Evolutionary conservation across 805 yeast genomes (phyloP), one percentile per base, ranked within the genome.

Genomic region (Wickerhamiella occidentalis): DNA sequence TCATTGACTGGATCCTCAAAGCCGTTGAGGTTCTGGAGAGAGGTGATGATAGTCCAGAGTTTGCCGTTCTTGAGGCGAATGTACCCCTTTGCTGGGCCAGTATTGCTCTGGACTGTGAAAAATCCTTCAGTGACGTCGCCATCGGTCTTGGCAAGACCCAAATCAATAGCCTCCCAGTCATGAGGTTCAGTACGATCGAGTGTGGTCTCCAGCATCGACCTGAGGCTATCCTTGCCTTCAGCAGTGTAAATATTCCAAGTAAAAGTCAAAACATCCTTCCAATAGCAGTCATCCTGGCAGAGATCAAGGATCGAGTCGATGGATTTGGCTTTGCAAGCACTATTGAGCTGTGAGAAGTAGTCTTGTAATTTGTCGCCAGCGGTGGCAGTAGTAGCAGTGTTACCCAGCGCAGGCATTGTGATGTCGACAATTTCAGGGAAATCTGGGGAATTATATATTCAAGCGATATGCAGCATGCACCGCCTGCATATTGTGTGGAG

Each of bases 171-270:
- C 23, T 28, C 17, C 19, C 25, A 42, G 37, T 42, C 28, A 12
- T 19, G 25, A n/a, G 46, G 46, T 15, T 42, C 11, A 7, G 37
- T 19, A 12, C 19, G 25, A 11, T 28, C 36, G 3, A 42, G 46
- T 3, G 33, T 18, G 11, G 36, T 26, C 6, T 17, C 28, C 4
- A 42, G 15, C 46, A 42, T 42, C 12, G 25, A 15, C 5, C 29
- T 28, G 6, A 42, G 22, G 22, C 17, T 17, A 15, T 42, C 46
- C 15, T 42, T 42, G 37, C 46, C 46, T n/a, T 42, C 46, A 11
- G 37, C 37, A 19, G 46, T 29, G 18, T 42, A 42, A 30, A 42
- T 28, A 26, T 42, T 42, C 46, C 46, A 42, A 21, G 46, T 42
- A 19, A 42, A 21, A 17, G 26, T 29, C 21, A 30, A 18, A 15